Percentiles rank a stretch among this genome's conserved stretches.
phyloP scores from a whole-genome alignment of 2,329 filamentous ascomycete genomes.

The Neofusicoccum parvum region DNA sequence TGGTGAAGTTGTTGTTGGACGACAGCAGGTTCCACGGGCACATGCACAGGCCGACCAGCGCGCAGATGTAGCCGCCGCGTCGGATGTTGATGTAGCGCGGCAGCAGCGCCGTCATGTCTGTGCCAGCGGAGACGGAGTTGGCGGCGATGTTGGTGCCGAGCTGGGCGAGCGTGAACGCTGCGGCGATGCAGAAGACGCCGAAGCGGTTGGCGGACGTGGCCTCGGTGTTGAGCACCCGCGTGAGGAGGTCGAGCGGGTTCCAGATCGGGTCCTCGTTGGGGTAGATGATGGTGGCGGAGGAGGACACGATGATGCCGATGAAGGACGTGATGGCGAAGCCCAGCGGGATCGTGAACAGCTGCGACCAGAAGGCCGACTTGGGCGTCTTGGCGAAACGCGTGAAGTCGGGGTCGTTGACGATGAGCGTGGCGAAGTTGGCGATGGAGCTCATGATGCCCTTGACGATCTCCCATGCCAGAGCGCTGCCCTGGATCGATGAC shows the following conservation, averaged over 20 bases:
- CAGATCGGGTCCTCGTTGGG: conserved; percentile 43
- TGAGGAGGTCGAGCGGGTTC: conserved; percentile 46
- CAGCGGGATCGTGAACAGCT: conserved; percentile 60
- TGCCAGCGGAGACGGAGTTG: conserved; percentile 81
- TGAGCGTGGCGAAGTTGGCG: conserved; percentile 87
- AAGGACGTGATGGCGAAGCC: conserved; percentile 72
- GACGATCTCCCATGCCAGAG: conserved; percentile 79
- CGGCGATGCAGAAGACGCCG: conserved; percentile 58
- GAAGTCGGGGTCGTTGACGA: conserved; percentile 80
- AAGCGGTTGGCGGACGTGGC: conserved; percentile 45
- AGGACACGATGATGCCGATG: conserved; percentile 62
- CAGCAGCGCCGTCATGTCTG: conserved; percentile 77
- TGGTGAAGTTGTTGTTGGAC: conserved; percentile 80
- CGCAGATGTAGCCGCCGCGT: conserved; percentile 84
- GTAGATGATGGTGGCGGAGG: conserved; percentile 48
- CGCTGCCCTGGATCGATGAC: conserved; percentile 64
- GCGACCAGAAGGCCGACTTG: conserved; percentile 75
- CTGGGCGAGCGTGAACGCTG: conserved; percentile 66
- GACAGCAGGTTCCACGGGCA: conserved; percentile 82
- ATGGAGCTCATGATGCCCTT: conserved; percentile 87
- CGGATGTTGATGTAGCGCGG: conserved; percentile 83
- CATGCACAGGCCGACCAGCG: conserved; percentile 77
- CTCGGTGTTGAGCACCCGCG: conserved; percentile 43
- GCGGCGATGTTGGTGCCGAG: conserved; percentile 86
- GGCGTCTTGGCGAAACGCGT: conserved; percentile 79